Conservation (phyloP, 441 rosid genomes). For the Pelargonium citronellum region DNA sequence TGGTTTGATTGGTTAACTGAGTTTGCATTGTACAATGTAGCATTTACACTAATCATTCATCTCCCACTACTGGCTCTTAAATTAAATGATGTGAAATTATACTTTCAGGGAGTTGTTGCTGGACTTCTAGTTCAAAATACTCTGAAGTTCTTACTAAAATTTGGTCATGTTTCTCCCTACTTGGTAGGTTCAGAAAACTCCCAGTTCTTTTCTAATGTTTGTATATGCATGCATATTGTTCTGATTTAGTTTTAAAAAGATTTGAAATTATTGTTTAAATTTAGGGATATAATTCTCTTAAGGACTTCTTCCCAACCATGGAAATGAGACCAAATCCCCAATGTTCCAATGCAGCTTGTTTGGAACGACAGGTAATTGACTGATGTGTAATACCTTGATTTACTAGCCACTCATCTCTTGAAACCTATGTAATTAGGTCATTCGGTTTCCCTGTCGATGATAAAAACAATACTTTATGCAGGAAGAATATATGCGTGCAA, state of each 20-base stretch:
- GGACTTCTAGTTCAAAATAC: slow-evolving; percentile 94
- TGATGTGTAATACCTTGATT: slow-evolving; percentile 12
- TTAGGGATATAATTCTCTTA: slow-evolving; percentile 96
- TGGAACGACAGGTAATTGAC: slow-evolving; percentile 75
- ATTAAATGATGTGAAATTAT: slow-evolving; percentile 17
- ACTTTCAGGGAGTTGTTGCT: slow-evolving; percentile 87
- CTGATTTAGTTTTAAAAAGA: slow-evolving; percentile 10
- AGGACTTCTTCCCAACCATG: slow-evolving; percentile 94
- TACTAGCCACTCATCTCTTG: slow-evolving; percentile 2
- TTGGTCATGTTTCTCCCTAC: slow-evolving; percentile 87
- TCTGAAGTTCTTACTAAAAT: slow-evolving; percentile 69
- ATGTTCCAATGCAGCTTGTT: slow-evolving; percentile 80
- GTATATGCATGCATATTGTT: background rate
- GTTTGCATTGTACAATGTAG: slow-evolving; percentile 7
- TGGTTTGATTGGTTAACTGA: background rate
- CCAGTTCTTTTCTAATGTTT: too few species aligned
- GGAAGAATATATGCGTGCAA: slow-evolving; percentile 64
- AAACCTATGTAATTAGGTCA: background rate
- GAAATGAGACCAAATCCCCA: slow-evolving; percentile 95
- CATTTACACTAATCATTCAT: background rate
- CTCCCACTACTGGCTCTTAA: slow-evolving; percentile 1
- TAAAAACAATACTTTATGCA: slow-evolving; percentile 28
- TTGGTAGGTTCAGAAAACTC: slow-evolving; percentile 41
- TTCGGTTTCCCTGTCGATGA: slow-evolving; percentile 8
- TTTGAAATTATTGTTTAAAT: slow-evolving; percentile 23